Evolutionary conservation across 176 grass and related monocot species (phyloP).

Genomic region (Dactylis glomerata): DNA sequence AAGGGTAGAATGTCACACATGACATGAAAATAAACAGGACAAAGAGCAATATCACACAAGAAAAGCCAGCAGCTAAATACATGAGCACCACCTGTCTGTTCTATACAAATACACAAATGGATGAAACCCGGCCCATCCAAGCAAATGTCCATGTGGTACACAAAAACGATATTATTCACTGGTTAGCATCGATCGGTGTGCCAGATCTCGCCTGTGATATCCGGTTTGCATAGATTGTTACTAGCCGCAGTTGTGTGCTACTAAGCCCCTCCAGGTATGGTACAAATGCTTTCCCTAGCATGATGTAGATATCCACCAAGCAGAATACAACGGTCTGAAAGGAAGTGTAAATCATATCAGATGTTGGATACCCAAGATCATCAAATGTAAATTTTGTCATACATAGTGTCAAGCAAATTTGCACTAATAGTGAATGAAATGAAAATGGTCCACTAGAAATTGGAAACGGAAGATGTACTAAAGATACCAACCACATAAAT

Average conservation of each 20-base stretch:
- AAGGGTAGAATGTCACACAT: constrained; percentile 4
- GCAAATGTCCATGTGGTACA: constrained; percentile 33
- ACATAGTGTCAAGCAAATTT: neutral
- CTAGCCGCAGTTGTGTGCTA: constrained; percentile 72
- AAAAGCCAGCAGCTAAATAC: constrained; percentile 21
- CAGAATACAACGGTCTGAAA: constrained; percentile 79
- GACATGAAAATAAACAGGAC: neutral
- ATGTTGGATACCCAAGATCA: neutral
- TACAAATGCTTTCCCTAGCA: constrained; percentile 77
- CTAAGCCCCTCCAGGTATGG: constrained; percentile 79
- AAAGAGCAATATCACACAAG: constrained; percentile 1
- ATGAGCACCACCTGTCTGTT: constrained; percentile 14
- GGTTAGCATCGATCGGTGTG: constrained; percentile 40
- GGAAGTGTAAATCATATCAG: constrained; percentile 32
- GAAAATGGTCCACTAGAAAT: neutral
- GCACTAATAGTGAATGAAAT: neutral
- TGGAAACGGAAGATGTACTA: neutral
- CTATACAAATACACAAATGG: constrained; percentile 71
- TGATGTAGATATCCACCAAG: constrained; percentile 85
- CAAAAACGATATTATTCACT: constrained; percentile 43
- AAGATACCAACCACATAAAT: neutral
- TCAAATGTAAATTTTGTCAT: neutral
- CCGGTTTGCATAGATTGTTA: constrained; percentile 83
- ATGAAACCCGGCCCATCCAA: constrained; percentile 40
- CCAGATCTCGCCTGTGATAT: constrained; percentile 74